Evolutionary conservation across 352 stramenopile genomes (phyloP), one percentile per base, ranked within the genome.

Genomic region (Halophytophthora polymorphica): DNA sequence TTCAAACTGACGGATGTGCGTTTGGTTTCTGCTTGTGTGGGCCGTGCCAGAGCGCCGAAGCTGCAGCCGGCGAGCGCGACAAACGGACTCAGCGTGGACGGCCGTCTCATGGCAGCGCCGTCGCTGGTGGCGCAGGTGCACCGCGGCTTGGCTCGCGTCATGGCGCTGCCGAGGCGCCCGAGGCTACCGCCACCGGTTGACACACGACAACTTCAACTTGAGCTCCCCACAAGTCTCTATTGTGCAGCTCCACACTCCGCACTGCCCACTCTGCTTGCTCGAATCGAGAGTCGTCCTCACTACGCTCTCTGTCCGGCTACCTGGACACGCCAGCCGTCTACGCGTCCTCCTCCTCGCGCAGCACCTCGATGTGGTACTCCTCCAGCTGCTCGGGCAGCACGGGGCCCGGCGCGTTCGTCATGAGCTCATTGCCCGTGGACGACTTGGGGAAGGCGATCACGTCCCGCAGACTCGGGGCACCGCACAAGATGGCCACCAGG

Each of bases 381-480:
- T 79, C 49, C 13, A 93, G 69, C 52, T 91, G 83, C 43, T 84
- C 64, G 13, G 66, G 60, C 31, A 83, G 59, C 50, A 91, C 83
- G 0, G 73, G 62, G 0, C 83, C 78, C 1, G 87, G 87, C 1
- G 85, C 73, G 23, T 74, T 89, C 0, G 84, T 95, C 74, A 97
- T 90, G 31, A 92, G 74, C 53, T 96, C 87, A 36, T 93, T 88
- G 22, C 87, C 88, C 7, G 80, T 90, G 3, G 85, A 76, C 7
- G 86, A 93, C 64, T 97, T 97, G 0, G 88, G 88, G 58, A 97
- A 97, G 28, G 88, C 86, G 41, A 97, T 96, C 37, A 96, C 88
- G 39, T 96, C 87, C 8, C 86, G 83, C 35, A 97, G 71, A 46
- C 76, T 89, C 15, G 70, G 66, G 3, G 80, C 77, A 23, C 80